Evolutionary conservation across 345 rosid species (phyloP), one percentile per base, ranked within the genome.

Genomic region (Boechera retrofracta): DNA sequence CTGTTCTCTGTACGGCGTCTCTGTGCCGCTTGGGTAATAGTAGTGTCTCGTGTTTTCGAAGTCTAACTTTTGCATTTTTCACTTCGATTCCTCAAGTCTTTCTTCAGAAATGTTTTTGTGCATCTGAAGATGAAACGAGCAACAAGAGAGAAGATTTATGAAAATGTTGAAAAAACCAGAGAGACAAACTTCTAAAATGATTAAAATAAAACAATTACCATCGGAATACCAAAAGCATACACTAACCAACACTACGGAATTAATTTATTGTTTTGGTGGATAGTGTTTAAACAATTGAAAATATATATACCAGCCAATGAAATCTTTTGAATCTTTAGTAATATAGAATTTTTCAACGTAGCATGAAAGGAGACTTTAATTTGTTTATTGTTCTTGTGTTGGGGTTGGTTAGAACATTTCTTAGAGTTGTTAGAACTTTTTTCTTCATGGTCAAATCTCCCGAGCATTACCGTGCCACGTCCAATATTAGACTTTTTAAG

Each of bases 41-140:
- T 49, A 32, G 33, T 75, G 5, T 41, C 52, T 72, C 18, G 64
- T 73, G 51, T 72, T 36, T 73, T 78, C 77, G 42, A 67, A 60
- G 5, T 57, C 78, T 73, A 78, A 32, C 70, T 67, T 73, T 66
- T 45, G 79, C 77, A 45, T 81, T 71, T 64, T 71, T 64, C 55
- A 59, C 71, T 36, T 77, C 64, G 36, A 45, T 38, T 10, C 42
- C 24, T 47, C 42, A 21, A 21, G 24, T 21, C 24, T 32, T 63
- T 63, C 36, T 52, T 41, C 33, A 48, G 4, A 48, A 47, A 48
- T 48, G 24, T 48, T 3, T 31, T 7, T 44, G 26, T 41, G 64
- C 74, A 71, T 60, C 26, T 16, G 32, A 7, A 12, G 21, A 47
- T 16, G 18, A 16, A 38, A 60, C 38, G 51, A 62, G 29, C 4